phyloP scores from a whole-genome alignment of 257 asterid genomes.

The Handroanthus guayacan region DNA sequence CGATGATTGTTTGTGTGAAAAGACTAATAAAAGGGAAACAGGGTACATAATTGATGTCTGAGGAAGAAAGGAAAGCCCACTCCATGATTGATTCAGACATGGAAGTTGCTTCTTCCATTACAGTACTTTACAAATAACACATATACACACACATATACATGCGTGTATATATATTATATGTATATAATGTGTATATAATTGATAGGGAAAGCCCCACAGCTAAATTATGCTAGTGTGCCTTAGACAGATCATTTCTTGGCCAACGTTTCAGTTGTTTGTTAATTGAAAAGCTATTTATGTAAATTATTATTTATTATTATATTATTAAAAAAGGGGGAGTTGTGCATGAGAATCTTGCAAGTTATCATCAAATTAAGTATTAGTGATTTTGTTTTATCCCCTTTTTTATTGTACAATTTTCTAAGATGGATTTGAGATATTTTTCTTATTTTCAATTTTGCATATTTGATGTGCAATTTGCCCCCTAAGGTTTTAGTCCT shows the following conservation, averaged over 20 bases:
- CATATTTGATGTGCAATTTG: not conserved
- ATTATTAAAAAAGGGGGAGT: not conserved
- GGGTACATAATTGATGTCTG: conserved; percentile 34
- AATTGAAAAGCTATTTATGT: not conserved
- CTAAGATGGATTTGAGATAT: not conserved
- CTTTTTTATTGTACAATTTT: conserved; percentile 5
- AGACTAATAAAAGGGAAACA: conserved; percentile 32
- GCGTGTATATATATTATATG: not conserved
- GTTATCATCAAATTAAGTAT: conserved; percentile 1
- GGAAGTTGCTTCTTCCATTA: conserved; percentile 14
- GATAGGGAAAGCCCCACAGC: conserved; percentile 32
- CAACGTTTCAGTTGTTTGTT: conserved; percentile 16
- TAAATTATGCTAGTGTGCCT: conserved; percentile 12
- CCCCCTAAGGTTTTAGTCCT: too few species aligned
- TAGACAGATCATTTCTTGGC: conserved; percentile 22
- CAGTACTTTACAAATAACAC: conserved; percentile 34
- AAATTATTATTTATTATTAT: not conserved
- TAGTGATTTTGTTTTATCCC: not conserved
- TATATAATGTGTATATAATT: not conserved
- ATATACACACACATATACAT: conserved; percentile 1
- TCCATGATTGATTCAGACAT: conserved; percentile 50
- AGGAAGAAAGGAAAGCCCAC: conserved; percentile 36
- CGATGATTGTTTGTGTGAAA: conserved; percentile 30
- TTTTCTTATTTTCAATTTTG: conserved; percentile 10
- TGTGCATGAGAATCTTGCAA: not conserved